Percentiles rank a stretch among this genome's conserved stretches.
phyloP scores from a whole-genome alignment of 306 rosid genomes.

The Cyclanthera cordifolia region DNA sequence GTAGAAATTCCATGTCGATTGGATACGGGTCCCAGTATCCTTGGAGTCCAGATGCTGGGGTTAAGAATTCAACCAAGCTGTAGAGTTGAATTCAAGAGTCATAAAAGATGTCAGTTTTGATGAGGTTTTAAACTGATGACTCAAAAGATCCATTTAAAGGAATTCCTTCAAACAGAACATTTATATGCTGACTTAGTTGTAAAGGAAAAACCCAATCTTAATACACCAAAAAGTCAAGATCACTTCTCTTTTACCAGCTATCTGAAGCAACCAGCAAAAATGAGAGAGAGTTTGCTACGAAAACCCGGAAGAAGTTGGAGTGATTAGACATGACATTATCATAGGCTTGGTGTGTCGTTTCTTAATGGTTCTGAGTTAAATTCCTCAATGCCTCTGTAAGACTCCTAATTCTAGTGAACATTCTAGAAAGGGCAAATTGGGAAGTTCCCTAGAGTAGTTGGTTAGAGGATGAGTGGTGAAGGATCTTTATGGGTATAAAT shows the following conservation, averaged over 20 bases:
- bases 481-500: too few relatives aligned
- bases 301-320: not conserved
- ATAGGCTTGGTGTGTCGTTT: too few relatives aligned
- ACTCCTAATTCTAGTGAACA: too few relatives aligned
- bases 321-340: not conserved
- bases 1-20: constrained; percentile 88
- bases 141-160: not conserved
- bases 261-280: not conserved
- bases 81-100: not conserved
- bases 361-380: not conserved
- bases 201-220: not conserved
- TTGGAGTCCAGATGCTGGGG: constrained; percentile 77
- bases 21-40: constrained; percentile 99
- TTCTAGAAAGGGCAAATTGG: too few relatives aligned
- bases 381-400: not conserved
- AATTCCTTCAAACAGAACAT: not conserved
- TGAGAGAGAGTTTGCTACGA: not conserved
- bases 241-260: not conserved
- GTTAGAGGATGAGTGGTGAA: too few relatives aligned
- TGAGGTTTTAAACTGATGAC: not conserved
- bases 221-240: too few relatives aligned
- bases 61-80: constrained; percentile 86
- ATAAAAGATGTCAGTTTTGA: not conserved
- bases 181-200: not conserved
- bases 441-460: too few relatives aligned